Conservation (phyloP, 2,329 filamentous ascomycete genomes). For the Hymenoscyphus linearis region DNA sequence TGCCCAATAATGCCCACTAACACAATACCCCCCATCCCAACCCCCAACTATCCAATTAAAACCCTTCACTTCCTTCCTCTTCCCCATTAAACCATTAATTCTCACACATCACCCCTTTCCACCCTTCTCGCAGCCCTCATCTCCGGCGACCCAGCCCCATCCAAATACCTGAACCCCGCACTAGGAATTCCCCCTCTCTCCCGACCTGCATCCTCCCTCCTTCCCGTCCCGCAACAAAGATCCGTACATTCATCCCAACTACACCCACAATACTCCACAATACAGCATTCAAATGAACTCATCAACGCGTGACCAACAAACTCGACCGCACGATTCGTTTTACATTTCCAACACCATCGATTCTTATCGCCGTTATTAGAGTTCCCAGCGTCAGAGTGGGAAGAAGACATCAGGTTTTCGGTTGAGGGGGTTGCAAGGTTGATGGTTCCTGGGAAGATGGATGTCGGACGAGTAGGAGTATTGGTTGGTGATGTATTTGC, state of each 20-base stretch:
- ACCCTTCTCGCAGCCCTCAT: not conserved
- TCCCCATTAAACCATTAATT: too few relatives aligned
- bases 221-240: not conserved
- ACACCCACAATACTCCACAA: slow-evolving; percentile 26
- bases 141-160: not conserved
- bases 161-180: not conserved
- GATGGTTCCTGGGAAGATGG: not conserved
- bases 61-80: not conserved
- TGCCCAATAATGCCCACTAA: too few relatives aligned
- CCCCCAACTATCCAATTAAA: not conserved
- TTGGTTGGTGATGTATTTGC: not conserved
- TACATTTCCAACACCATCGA: slow-evolving; percentile 27
- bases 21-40: too few relatives aligned
- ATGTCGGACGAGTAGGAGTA: not conserved
- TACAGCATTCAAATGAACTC: slow-evolving; percentile 16
- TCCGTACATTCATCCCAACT: slow-evolving; percentile 18
- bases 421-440: slow-evolving; percentile 10
- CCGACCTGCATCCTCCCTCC: not conserved
- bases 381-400: slow-evolving; percentile 1
- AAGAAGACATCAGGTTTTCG: slow-evolving; percentile 16
- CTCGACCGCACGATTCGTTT: slow-evolving; percentile 17
- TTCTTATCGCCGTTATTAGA: not conserved
- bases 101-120: not conserved
- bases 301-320: slow-evolving; percentile 22
- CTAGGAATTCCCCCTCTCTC: not conserved